Conservation (phyloP, 129 eudicot species). For the Lonicera japonica region DNA sequence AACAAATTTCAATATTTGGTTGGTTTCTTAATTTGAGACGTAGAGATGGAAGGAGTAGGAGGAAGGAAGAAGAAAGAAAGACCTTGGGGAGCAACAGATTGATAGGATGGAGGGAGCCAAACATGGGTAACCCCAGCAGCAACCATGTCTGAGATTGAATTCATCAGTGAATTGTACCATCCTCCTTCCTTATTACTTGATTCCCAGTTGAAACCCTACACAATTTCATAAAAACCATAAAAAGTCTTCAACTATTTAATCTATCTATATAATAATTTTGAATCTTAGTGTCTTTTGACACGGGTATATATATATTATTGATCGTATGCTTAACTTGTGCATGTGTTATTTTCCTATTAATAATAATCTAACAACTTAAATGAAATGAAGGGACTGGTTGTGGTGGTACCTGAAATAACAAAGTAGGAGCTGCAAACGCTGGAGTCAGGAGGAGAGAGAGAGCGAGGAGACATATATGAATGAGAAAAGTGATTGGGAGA, state of each 20-base stretch:
- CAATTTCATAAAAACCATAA: neutral
- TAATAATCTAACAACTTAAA: no score
- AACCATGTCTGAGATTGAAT: slow-evolving; percentile 37
- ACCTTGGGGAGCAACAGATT: slow-evolving; percentile 68
- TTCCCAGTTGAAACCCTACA: slow-evolving; percentile 75
- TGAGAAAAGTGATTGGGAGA: neutral
- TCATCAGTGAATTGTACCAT: slow-evolving; percentile 45
- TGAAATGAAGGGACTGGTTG: neutral
- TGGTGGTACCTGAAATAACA: slow-evolving; percentile 38
- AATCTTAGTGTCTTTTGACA: no score
- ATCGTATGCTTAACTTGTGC: neutral
- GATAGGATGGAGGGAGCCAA: slow-evolving; percentile 81
- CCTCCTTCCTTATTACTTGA: slow-evolving; percentile 59
- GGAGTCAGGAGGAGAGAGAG: neutral
- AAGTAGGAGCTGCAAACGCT: slow-evolving; percentile 23
- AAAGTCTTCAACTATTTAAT: neutral
- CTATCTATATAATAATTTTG: no score
- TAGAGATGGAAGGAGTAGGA: no score
- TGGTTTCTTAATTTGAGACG: no score
- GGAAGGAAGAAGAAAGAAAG: neutral
- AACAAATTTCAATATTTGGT: no score
- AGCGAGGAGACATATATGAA: slow-evolving; percentile 8
- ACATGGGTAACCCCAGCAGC: slow-evolving; percentile 64
- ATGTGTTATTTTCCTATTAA: no score
- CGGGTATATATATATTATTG: neutral